Conservation (phyloP, 2,329 filamentous ascomycete species). For the Ophiostoma sp. region DNA sequence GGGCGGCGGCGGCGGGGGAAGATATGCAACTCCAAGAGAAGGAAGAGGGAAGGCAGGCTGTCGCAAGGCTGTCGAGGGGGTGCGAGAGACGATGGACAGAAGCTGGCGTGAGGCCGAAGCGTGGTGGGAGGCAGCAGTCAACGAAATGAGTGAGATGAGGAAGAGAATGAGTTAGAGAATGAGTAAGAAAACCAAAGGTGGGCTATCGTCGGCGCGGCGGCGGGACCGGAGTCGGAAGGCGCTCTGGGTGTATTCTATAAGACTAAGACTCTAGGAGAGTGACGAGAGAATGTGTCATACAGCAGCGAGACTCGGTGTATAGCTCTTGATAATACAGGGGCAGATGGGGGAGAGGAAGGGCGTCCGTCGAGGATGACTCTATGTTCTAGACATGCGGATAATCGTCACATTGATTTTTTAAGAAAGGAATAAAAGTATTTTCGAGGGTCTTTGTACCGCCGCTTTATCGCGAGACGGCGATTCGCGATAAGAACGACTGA, state of each 20-base stretch:
- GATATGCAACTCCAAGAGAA: conserved; percentile 3
- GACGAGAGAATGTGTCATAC: neutral
- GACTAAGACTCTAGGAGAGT: neutral
- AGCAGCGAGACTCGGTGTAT: too few species aligned
- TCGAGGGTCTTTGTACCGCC: neutral
- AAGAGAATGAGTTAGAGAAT: neutral
- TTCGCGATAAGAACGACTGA: neutral
- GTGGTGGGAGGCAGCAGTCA: neutral
- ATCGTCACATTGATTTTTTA: neutral
- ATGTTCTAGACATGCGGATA: neutral
- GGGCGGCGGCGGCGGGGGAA: conserved; percentile 4
- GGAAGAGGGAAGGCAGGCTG: neutral
- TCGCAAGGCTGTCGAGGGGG: neutral
- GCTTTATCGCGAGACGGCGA: neutral
- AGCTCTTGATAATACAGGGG: too few species aligned
- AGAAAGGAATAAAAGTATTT: neutral
- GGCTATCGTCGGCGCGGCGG: conserved; percentile 8
- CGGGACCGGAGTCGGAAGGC: neutral
- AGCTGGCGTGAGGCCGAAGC: neutral
- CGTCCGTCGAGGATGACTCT: neutral
- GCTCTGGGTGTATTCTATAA: neutral
- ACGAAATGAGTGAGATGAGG: neutral
- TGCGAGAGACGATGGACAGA: neutral
- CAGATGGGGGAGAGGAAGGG: too few species aligned
- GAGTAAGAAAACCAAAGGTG: conserved; percentile 3